phyloP scores from a whole-genome alignment of 1,284 basidiomycete species.

The Cutaneotrichosporon cutaneum region DNA sequence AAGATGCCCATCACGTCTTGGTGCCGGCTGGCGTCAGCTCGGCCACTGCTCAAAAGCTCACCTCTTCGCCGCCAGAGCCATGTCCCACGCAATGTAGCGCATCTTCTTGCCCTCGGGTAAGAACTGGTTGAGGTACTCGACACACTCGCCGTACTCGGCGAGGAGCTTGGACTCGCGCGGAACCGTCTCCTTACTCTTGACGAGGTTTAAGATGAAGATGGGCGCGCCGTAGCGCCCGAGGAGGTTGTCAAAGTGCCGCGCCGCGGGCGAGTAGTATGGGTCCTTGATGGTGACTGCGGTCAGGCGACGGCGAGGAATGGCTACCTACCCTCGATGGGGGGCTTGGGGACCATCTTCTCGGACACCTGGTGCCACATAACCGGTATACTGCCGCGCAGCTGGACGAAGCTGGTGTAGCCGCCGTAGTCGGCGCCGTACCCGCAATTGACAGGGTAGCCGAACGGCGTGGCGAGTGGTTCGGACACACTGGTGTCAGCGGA shows the following conservation, averaged over 20 bases:
- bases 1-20: slow-evolving; percentile 95
- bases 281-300: slow-evolving; percentile 83
- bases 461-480: slow-evolving; percentile 87
- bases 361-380: slow-evolving; percentile 95
- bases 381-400: slow-evolving; percentile 94
- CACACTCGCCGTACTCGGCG: slow-evolving; percentile 88
- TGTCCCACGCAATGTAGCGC: slow-evolving; percentile 93
- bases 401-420: slow-evolving; percentile 91
- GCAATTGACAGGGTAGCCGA: slow-evolving; percentile 61
- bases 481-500: slow-evolving; percentile 62
- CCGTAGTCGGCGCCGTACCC: slow-evolving; percentile 52
- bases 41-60: slow-evolving; percentile 15
- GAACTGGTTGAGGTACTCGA: slow-evolving; percentile 93
- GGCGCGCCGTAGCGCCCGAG: slow-evolving; percentile 87
- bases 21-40: slow-evolving; percentile 64
- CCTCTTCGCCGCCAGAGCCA: slow-evolving; percentile 81
- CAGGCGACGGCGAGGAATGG: no score
- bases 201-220: slow-evolving; percentile 91
- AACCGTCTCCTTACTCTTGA: slow-evolving; percentile 70
- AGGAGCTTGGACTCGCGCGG: slow-evolving; percentile 92
- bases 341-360: slow-evolving; percentile 83
- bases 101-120: slow-evolving; percentile 82
- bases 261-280: slow-evolving; percentile 91
- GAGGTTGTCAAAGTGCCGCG: slow-evolving; percentile 89
- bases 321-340: slow-evolving; percentile 86